Base-by-base conservation (phyloP, 352 stramenopile genomes). In the Phytophthora syringae region DNA sequence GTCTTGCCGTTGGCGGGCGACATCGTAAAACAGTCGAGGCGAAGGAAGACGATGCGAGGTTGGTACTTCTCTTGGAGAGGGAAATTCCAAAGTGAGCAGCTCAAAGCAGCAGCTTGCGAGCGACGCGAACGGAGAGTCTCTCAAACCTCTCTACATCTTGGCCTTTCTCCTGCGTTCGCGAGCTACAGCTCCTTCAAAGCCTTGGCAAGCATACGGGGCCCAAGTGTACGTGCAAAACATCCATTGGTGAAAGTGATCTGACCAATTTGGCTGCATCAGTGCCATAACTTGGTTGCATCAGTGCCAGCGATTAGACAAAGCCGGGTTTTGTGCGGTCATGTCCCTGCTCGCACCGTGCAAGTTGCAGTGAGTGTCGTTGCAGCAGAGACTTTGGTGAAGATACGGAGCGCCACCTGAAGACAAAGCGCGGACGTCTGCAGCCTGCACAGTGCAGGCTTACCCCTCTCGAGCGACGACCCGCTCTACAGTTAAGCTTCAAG, bases 1-100 rank as follows among this genome's bases (percentile, higher is more conserved):
- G n/a, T n/a, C n/a, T n/a, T 9, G 75, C 75, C 34, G 64, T 50
- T 16, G 60, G 48, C 10, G 72, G 47, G n/a, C 24, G 45, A 28
- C 47, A 64, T 58, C 34, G 32, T 39, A 34, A 32, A 64, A 20
- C 6, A 36, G 16, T 15, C 27, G 32, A 32, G 48, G 24, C 18
- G 48, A 40, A 55, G 30, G 28, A 30, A 55, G 25, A 27, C 43
- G 43, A 11, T 47, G 39, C 18, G 18, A 47, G 50, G 48, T 13
- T 27, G 59, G 55, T n/a, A 25, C 24, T 67, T 40, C 50, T 53
- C 20, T 30, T 34, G 39, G 34, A 51, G 52, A 47, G 25, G 59
- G 44, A 55, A 67, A 60, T 54, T 55, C 40, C 27, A 51, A 43
- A 67, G 50, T 67, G 50, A 60, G 28, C 48, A 13, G n/a, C 39